Conservation (phyloP, 345 rosid genomes). For the Populus tremula region DNA sequence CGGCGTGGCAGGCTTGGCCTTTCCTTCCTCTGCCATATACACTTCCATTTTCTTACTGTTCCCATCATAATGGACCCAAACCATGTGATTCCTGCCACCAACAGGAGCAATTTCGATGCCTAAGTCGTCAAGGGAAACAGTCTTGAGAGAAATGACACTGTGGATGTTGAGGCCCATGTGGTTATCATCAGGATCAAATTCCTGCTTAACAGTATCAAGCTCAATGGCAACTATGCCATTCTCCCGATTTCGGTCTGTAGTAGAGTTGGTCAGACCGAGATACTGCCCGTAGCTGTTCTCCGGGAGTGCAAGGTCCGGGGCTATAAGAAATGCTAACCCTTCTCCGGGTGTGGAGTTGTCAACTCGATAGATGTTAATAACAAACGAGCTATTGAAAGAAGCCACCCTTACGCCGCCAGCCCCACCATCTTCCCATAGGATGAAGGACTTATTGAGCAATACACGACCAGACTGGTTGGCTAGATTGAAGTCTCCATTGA, state of each 20-base stretch:
- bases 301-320: slow-evolving; percentile 38
- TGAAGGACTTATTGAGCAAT: slow-evolving; percentile 30
- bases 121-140: slow-evolving; percentile 22
- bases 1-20: slow-evolving; percentile 28
- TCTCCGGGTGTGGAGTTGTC: slow-evolving; percentile 32
- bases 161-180: slow-evolving; percentile 53
- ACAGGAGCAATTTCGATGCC: slow-evolving; percentile 39
- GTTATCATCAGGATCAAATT: slow-evolving; percentile 45
- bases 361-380: slow-evolving; percentile 38
- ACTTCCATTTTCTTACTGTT: slow-evolving; percentile 25
- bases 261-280: slow-evolving; percentile 52
- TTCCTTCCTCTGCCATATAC: slow-evolving; percentile 36
- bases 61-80: slow-evolving; percentile 56
- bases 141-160: slow-evolving; percentile 25
- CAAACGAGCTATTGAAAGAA: slow-evolving; percentile 53
- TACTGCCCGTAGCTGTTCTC: slow-evolving; percentile 39
- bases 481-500: slow-evolving; percentile 21
- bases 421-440: slow-evolving; percentile 34
- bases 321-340: slow-evolving; percentile 50
- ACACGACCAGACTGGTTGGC: slow-evolving; percentile 40
- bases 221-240: slow-evolving; percentile 51
- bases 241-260: slow-evolving; percentile 38
- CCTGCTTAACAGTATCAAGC: slow-evolving; percentile 47
- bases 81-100: slow-evolving; percentile 22
- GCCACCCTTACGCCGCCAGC: slow-evolving; percentile 18